Base-by-base conservation (phyloP, 2,329 filamentous ascomycete species). In the Sphaerulina vaccinii region DNA sequence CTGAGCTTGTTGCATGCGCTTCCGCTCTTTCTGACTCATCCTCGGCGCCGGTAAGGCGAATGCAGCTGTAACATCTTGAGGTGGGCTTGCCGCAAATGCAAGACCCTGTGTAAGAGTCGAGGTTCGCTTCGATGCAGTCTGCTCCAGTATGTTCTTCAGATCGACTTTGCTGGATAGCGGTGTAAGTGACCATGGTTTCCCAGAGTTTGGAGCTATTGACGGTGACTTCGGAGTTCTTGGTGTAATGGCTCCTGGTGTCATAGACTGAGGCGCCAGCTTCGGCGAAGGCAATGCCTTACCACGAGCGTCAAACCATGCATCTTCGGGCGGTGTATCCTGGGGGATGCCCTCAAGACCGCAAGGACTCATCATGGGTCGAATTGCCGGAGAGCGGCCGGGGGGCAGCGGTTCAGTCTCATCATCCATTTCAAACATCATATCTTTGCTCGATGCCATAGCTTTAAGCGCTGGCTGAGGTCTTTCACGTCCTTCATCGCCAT, bases 371-470 rank as follows among this genome's bases (percentile, higher is more conserved):
- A 61, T 59, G 13, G 63, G 62, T 38, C 59, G 45, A 24, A 67
- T 65, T 1, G 56, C 50, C 5, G 65, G 65, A 19, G 63, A 67
- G 24, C 56, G 60, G 22, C 39, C 59, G 58, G 29, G 37, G 32
- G 33, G 48, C 19, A 13, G 47, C 35, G 37, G 22, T 23, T 55
- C 29, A 41, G 69, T 57, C 37, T 90, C 89, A 32, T 95, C 90
- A 52, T 96, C 92, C 90, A 96, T 96, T 59, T 89, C 84, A 65
- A 96, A 96, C 69, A 96, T 95, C 49, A 96, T 78, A 61, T 96
- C 91, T 32, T 78, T 79, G 1, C 79, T 75, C 0, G 87, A 91
- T 16, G 78, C 79, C 62, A 83, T 90, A 1, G 86, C 78, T 49
- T 82, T 84, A 38, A 93, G 74, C 15, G 73, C 76, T 1, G 90